phyloP scores from a whole-genome alignment of 2,329 filamentous ascomycete species.

The Helotiales sp. region DNA sequence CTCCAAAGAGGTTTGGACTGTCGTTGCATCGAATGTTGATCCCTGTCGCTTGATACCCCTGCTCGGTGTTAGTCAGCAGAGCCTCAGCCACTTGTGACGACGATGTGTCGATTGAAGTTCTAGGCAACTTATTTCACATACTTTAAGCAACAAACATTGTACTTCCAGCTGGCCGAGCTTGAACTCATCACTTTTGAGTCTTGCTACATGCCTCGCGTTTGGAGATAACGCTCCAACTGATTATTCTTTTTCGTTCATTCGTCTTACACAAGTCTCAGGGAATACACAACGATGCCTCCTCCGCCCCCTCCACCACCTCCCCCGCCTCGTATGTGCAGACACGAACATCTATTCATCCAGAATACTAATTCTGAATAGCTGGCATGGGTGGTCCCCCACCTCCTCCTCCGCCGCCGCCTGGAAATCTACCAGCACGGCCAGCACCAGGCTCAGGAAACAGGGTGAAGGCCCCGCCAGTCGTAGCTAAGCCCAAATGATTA shows the following conservation, averaged over 20 bases:
- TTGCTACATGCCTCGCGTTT: constrained; percentile 1
- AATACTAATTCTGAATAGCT: constrained; percentile 13
- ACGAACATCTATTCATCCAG: not conserved
- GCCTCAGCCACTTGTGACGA: constrained; percentile 8
- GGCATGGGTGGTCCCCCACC: constrained; percentile 60
- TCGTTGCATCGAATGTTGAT: constrained; percentile 11
- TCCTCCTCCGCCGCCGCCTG: constrained; percentile 64
- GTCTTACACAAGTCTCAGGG: not conserved
- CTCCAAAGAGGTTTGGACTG: not conserved
- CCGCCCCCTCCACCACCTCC: constrained; percentile 63
- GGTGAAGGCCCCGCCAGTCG: constrained; percentile 49
- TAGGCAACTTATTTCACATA: constrained; percentile 1
- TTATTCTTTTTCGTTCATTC: not conserved
- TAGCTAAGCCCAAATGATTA: constrained; percentile 23
- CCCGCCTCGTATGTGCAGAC: constrained; percentile 41
- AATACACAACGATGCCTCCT: constrained; percentile 20
- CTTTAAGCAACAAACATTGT: not conserved
- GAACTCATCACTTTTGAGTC: not conserved
- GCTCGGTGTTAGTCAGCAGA: not conserved
- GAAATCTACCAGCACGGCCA: constrained; percentile 55
- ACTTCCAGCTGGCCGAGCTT: not conserved
- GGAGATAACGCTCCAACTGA: not conserved
- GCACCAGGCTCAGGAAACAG: constrained; percentile 57
- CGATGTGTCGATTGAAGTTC: constrained; percentile 3
- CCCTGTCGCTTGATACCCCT: constrained; percentile 3